Conservation (phyloP, 1,284 basidiomycete species). For the Coniferiporia weirii region DNA sequence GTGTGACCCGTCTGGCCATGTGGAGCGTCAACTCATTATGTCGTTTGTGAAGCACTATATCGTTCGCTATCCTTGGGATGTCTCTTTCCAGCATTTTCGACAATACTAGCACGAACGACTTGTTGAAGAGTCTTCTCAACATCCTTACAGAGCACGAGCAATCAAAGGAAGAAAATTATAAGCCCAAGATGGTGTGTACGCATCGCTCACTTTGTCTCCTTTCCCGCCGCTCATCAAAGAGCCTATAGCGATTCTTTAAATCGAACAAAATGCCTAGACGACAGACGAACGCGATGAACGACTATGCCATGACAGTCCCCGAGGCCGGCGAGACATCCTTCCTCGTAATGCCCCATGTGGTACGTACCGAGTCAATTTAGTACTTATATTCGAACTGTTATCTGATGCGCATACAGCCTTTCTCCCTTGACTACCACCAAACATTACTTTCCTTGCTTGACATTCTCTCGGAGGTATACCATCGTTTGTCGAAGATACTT, state of each 20-base stretch:
- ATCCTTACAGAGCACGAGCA: slow-evolving; percentile 75
- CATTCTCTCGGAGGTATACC: slow-evolving; percentile 81
- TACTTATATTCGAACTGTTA: not conserved
- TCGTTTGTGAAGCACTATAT: slow-evolving; percentile 50
- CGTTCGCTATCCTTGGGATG: slow-evolving; percentile 79
- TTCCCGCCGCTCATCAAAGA: slow-evolving; percentile 18
- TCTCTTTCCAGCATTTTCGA: slow-evolving; percentile 78
- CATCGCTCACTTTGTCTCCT: not conserved
- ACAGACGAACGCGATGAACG: slow-evolving; percentile 46
- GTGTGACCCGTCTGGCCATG: slow-evolving; percentile 21
- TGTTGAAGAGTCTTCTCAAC: slow-evolving; percentile 66
- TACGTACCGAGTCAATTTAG: slow-evolving; percentile 30
- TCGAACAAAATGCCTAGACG: slow-evolving; percentile 45
- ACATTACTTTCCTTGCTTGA: slow-evolving; percentile 81
- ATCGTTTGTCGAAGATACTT: slow-evolving; percentile 74
- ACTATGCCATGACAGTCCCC: slow-evolving; percentile 54
- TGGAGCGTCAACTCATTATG: slow-evolving; percentile 10
- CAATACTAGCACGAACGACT: slow-evolving; percentile 70
- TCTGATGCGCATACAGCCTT: slow-evolving; percentile 49
- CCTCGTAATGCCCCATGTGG: slow-evolving; percentile 71
- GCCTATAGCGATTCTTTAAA: slow-evolving; percentile 52
- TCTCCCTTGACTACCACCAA: slow-evolving; percentile 81
- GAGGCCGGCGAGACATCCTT: slow-evolving; percentile 65
- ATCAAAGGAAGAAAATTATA: slow-evolving; percentile 75
- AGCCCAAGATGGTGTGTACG: slow-evolving; percentile 63